Evolutionary conservation across 345 rosid genomes (phyloP), one percentile per base, ranked within the genome.

Genomic region (Camelina sativa): DNA sequence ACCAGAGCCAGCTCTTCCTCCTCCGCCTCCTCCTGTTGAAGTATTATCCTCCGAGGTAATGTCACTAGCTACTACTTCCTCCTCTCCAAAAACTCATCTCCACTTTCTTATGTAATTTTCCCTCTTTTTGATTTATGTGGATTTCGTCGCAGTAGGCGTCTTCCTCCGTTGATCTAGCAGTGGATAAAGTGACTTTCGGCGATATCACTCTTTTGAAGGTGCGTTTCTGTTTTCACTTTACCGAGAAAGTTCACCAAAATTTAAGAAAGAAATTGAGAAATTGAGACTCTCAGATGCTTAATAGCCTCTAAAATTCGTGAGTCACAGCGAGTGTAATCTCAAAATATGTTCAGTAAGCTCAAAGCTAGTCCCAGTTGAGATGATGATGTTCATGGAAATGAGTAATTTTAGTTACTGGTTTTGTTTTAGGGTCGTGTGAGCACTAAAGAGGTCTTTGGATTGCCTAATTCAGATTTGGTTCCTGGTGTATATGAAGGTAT

Each of bases 401-500:
- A 67, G 17, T 54, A 43, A 22, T 43, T 11, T 75, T 11, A 71
- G 43, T 22, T 56, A 15, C 4, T 81, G 48, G 11, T 65, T 28
- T 72, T 62, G 4, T 71, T 58, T 63, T 73, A 93, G 97, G 98
- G 97, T 40, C 89, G 95, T 57, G 93, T 86, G 79, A 90, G 89
- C 69, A 88, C 97, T 41, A 89, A 84, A 66, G 95, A 88, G 62
- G 97, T 94, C 64, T 83, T 94, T 11, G 90, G 95, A 40, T 80
- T 94, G 76, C 91, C 96, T 46, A 86, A 91, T 69, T 90, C 96
- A 1, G 97, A 94, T 80, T 85, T 94, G 67, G 93, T 94, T 59
- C 97, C 97, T 25, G 98, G 98, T 48, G 86, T 88, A 5, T 94
- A 94, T 67, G 98, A 94, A 93, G 98, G 98, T 91, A 23, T 35